phyloP scores from a whole-genome alignment of 805 yeast species.

The Maudiozyma barnettii region DNA sequence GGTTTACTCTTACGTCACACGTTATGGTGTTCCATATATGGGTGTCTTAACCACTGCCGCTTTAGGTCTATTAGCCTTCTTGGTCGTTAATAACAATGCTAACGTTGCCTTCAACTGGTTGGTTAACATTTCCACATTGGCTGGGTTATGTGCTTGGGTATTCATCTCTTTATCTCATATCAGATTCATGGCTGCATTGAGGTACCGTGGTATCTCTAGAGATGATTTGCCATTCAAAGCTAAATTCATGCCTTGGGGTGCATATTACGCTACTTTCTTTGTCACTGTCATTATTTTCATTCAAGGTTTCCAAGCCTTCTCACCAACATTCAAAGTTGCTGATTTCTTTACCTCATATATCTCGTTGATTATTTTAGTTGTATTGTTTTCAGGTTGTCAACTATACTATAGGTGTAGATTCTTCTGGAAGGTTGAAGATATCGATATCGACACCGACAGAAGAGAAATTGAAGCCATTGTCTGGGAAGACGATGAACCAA shows the following conservation, averaged over 20 bases:
- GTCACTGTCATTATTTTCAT: constrained; percentile 50
- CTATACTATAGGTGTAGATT: constrained; percentile 40
- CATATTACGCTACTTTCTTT: constrained; percentile 48
- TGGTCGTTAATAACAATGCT: constrained; percentile 43
- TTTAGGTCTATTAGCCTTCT: constrained; percentile 50
- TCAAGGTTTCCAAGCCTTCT: constrained; percentile 61
- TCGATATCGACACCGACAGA: constrained; percentile 58
- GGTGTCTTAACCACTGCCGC: constrained; percentile 47
- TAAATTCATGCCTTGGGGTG: constrained; percentile 49
- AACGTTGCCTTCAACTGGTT: constrained; percentile 55
- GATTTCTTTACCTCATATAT: constrained; percentile 58
- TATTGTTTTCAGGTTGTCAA: constrained; percentile 43
- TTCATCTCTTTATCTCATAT: constrained; percentile 50
- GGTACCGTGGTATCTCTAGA: constrained; percentile 50
- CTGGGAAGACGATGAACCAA: constrained; percentile 46
- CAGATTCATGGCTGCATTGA: constrained; percentile 53
- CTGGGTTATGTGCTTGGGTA: constrained; percentile 62
- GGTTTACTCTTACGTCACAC: constrained; percentile 43
- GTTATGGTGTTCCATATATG: constrained; percentile 49
- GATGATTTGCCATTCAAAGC: constrained; percentile 63
- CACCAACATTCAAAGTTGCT: constrained; percentile 40
- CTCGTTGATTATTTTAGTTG: constrained; percentile 47
- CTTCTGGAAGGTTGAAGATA: constrained; percentile 40
- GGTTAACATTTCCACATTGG: constrained; percentile 54
- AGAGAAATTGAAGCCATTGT: constrained; percentile 47